phyloP scores from a whole-genome alignment of 2,329 filamentous ascomycete species.

The Fusarium citri region DNA sequence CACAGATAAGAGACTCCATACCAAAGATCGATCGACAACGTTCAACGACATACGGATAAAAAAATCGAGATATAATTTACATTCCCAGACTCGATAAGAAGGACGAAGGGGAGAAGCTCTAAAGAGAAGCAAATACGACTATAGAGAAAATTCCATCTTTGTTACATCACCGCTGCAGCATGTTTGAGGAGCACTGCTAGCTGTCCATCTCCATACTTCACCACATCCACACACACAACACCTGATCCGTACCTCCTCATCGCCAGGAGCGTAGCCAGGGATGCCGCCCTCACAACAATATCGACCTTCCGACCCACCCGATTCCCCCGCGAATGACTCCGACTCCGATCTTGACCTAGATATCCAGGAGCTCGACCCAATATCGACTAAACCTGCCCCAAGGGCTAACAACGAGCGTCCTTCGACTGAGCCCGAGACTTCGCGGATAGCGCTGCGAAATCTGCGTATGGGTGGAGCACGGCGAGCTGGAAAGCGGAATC shows the following conservation, averaged over 20 bases:
- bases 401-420: slow-evolving; percentile 47
- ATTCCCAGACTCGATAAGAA: slow-evolving; percentile 1
- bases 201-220: slow-evolving; percentile 27
- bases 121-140: neutral
- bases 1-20: slow-evolving; percentile 29
- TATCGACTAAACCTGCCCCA: slow-evolving; percentile 53
- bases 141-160: slow-evolving; percentile 1
- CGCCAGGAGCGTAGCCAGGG: slow-evolving; percentile 52
- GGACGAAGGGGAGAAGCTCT: neutral
- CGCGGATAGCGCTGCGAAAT: slow-evolving; percentile 77
- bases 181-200: slow-evolving; percentile 43
- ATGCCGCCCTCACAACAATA: slow-evolving; percentile 68
- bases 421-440: slow-evolving; percentile 58
- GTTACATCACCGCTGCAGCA: slow-evolving; percentile 35
- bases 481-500: slow-evolving; percentile 64
- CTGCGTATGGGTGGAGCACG: slow-evolving; percentile 74
- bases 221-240: slow-evolving; percentile 32
- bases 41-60: slow-evolving; percentile 22
- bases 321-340: slow-evolving; percentile 74
- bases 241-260: slow-evolving; percentile 25
- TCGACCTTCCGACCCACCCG: slow-evolving; percentile 70
- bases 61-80: slow-evolving; percentile 12
- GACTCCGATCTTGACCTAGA: slow-evolving; percentile 82
- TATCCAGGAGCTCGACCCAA: slow-evolving; percentile 81
- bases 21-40: slow-evolving; percentile 19